Base-by-base conservation (phyloP, 2,329 filamentous ascomycete genomes). In the Allantophomopsis cytisporea region DNA sequence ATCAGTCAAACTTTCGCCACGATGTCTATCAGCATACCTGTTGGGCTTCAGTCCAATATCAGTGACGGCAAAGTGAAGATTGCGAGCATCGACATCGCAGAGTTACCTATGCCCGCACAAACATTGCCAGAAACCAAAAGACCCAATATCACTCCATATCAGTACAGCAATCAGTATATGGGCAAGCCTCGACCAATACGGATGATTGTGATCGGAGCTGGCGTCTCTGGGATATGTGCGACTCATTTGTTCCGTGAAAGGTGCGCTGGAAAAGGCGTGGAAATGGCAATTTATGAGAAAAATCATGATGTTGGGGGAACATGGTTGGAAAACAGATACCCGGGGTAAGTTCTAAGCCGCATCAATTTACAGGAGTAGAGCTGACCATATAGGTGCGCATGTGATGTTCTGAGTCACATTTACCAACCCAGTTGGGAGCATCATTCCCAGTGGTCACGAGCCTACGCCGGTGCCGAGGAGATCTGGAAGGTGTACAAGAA, bases 381-480 rank as follows among this genome's bases (percentile, higher is more conserved):
- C 31, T 34, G n/a, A 34, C 12, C 15, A 15, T 34, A 68, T 75
- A 12, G 67, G 62, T 17, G 14, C 10, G 14, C 31, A 14, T 14
- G 18, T 21, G 14, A 16, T 21, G 16, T 18, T 69, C 64, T 49
- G n/a, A 43, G 49, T 10, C 73, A 77, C 55, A 75, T 71, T 53
- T 79, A 79, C 50, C 73, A 75, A 49, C 77, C 74, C 49, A 70
- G 71, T 2, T 78, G 70, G 66, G 63, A 68, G 40, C 69, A 68
- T 2, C 79, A 78, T 50, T 66, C 65, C 6, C 62, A 65, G 31
- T 80, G 76, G 74, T 63, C 65, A 14, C 65, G 67, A 40, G 73
- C 77, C 50, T 77, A 71, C 49, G 62, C 70, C 0, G 57, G 63
- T 0, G 68, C 68, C 1, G 57, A 58, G 1, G 74, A 80, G 50